Conservation (phyloP, 31 red algal species). For the Odonthalia washingtoniensis region DNA sequence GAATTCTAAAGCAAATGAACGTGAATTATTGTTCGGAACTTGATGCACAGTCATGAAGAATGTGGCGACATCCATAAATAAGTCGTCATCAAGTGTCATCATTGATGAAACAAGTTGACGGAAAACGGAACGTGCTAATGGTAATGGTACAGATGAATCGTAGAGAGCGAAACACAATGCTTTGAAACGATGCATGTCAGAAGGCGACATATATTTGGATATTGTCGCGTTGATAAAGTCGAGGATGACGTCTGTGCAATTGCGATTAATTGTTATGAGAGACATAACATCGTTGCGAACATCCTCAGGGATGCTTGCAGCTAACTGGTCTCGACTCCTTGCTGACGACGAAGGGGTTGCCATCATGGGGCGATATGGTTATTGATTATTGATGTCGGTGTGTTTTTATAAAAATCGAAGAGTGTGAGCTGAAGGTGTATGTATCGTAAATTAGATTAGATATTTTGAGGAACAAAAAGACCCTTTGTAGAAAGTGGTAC, state of each 20-base stretch:
- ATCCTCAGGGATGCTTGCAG: neutral
- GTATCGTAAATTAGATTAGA: slow-evolving; percentile 60
- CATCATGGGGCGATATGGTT: too few species aligned
- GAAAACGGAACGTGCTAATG: slow-evolving; percentile 41
- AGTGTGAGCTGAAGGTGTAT: too few species aligned
- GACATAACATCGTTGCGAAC: neutral
- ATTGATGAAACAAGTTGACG: slow-evolving; percentile 15
- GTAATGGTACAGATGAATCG: neutral
- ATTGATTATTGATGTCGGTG: too few species aligned
- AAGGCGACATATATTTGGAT: neutral
- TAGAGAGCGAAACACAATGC: slow-evolving; percentile 9
- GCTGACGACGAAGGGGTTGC: too few species aligned
- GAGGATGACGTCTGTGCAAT: neutral
- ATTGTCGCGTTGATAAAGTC: neutral
- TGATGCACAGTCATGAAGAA: slow-evolving; percentile 27
- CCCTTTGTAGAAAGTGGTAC: too few species aligned
- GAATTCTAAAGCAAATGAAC: slow-evolving; percentile 65
- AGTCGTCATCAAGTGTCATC: neutral
- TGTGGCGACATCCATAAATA: slow-evolving; percentile 5
- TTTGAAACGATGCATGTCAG: neutral
- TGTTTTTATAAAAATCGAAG: too few species aligned
- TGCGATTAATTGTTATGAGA: neutral
- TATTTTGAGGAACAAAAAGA: too few species aligned
- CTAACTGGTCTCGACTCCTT: neutral
- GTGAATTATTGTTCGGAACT: slow-evolving; percentile 27